Percentiles rank a stretch among this genome's conserved stretches.
phyloP scores from a whole-genome alignment of 305 asterid genomes.

The Andrographis paniculata region DNA sequence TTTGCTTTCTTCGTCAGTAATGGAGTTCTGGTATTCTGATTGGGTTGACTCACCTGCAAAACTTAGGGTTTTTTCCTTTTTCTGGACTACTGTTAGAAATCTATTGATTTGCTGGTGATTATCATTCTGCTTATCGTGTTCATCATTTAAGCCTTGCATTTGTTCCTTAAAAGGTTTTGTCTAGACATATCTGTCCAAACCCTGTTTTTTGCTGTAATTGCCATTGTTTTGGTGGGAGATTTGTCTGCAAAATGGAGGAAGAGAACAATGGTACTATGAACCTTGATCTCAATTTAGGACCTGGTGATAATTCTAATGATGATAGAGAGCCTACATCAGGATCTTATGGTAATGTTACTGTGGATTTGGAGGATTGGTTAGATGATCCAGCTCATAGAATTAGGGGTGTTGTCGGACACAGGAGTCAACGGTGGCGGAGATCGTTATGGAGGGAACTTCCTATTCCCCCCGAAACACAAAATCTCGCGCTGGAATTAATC shows the following conservation, averaged over 20 bases:
- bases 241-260: constrained; percentile 47
- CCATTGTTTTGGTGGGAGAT: neutral
- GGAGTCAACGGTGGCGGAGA: constrained; percentile 54
- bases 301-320: constrained; percentile 37
- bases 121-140: neutral
- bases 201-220: too few species aligned
- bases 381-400: constrained; percentile 34
- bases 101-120: constrained; percentile 3
- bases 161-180: too few species aligned
- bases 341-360: constrained; percentile 26
- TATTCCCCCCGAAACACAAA: constrained; percentile 48
- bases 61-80: constrained; percentile 16
- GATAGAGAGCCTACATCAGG: constrained; percentile 27
- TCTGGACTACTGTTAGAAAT: constrained; percentile 12
- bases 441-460: constrained; percentile 56
- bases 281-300: constrained; percentile 82
- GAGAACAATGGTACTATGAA: constrained; percentile 47
- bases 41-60: constrained; percentile 22
- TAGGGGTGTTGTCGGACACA: constrained; percentile 39
- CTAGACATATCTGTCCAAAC: too few species aligned
- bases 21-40: constrained; percentile 22
- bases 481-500: constrained; percentile 47
- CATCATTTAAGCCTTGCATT: too few species aligned
- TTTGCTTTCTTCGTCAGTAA: constrained; percentile 14
- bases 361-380: constrained; percentile 73